Percentiles rank a stretch among this genome's conserved stretches.
phyloP scores from a whole-genome alignment of 2,329 filamentous ascomycete genomes.

The Alternaria sp. region DNA sequence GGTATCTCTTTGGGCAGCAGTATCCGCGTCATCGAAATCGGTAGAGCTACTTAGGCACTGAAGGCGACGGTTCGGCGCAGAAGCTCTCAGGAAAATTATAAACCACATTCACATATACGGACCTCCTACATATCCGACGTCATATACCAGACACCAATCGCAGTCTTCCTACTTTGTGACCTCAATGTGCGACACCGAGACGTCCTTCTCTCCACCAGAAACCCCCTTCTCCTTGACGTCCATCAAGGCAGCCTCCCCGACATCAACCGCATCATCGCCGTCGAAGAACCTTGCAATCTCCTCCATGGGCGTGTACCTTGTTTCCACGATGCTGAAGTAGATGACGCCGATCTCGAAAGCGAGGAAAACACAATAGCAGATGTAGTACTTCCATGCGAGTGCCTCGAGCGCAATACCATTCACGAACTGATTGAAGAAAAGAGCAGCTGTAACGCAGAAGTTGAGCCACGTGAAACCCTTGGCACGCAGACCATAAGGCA shows the following conservation, averaged over 20 bases:
- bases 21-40: not conserved
- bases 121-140: not conserved
- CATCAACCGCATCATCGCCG: slow-evolving; percentile 6
- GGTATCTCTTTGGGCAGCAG: not conserved
- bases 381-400: slow-evolving; percentile 29
- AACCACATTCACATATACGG: not conserved
- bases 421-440: slow-evolving; percentile 25
- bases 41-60: not conserved
- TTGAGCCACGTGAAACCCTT: slow-evolving; percentile 18
- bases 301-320: slow-evolving; percentile 24
- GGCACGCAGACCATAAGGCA: slow-evolving; percentile 40
- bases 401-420: slow-evolving; percentile 29
- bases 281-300: slow-evolving; percentile 28
- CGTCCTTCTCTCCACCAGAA: slow-evolving; percentile 4
- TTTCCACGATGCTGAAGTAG: slow-evolving; percentile 29
- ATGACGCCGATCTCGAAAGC: slow-evolving; percentile 20
- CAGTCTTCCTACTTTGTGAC: not conserved
- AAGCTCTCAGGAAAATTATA: not conserved
- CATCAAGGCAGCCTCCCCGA: slow-evolving; percentile 20
- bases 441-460: slow-evolving; percentile 17
- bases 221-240: slow-evolving; percentile 13
- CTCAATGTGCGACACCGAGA: slow-evolving; percentile 7
- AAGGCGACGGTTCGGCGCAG: not conserved
- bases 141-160: not conserved
- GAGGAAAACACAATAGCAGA: slow-evolving; percentile 16